Conservation (phyloP, 495 filamentous ascomycete species). For the Daldinia decipiens region DNA sequence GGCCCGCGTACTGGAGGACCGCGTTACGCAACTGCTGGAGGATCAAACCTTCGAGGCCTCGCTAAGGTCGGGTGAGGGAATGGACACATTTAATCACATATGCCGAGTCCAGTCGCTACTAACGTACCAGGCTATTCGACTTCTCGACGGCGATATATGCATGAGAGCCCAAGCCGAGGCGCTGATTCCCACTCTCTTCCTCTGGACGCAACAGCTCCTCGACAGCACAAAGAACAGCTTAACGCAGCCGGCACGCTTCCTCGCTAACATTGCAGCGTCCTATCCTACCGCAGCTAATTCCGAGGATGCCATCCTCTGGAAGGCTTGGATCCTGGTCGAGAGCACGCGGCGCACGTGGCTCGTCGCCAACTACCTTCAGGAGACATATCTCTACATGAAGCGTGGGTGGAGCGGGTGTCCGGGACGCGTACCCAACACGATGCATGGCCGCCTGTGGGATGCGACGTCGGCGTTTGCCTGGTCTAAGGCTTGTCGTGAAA, state of each 20-base stretch:
- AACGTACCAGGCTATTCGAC: conserved; percentile 63
- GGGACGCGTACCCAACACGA: conserved; percentile 47
- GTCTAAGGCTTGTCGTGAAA: conserved; percentile 31
- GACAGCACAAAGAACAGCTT: conserved; percentile 44
- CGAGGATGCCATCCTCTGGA: conserved; percentile 44
- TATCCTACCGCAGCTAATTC: background rate
- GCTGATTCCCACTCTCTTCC: conserved; percentile 55
- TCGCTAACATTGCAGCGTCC: background rate
- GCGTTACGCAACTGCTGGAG: conserved; percentile 36
- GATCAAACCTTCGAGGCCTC: conserved; percentile 36
- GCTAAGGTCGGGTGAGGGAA: background rate
- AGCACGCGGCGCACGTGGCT: conserved; percentile 50
- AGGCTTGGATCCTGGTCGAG: conserved; percentile 53
- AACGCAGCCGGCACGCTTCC: conserved; percentile 34
- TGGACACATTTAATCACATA: conserved; percentile 51
- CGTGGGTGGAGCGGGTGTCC: conserved; percentile 48
- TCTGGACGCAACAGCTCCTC: conserved; percentile 54
- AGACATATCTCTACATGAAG: conserved; percentile 48
- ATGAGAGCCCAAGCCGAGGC: conserved; percentile 58
- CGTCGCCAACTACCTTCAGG: conserved; percentile 36
- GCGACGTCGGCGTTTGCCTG: conserved; percentile 46
- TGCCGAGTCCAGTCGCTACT: conserved; percentile 59
- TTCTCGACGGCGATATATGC: conserved; percentile 68
- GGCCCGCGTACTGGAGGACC: conserved; percentile 37
- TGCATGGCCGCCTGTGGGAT: conserved; percentile 51